Percentiles rank a stretch among this genome's conserved stretches.
phyloP scores from a whole-genome alignment of 257 asterid species.

The Craterostigma plantagineum region DNA sequence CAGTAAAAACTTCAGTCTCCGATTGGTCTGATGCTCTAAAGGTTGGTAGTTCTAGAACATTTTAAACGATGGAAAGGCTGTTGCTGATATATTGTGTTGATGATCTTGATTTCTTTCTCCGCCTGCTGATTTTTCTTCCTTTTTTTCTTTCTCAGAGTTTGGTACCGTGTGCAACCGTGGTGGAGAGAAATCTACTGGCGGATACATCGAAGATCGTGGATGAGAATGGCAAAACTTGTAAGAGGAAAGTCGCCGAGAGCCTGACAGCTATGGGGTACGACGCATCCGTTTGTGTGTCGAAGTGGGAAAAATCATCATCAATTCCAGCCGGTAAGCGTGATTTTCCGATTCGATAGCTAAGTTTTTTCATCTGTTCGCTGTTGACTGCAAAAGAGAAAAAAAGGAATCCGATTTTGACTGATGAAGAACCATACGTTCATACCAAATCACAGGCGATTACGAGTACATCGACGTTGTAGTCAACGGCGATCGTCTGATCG shows the following conservation, averaged over 20 bases:
- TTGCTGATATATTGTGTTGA: neutral
- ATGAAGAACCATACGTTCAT: neutral
- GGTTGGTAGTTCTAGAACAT: constrained; percentile 18
- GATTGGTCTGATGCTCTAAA: constrained; percentile 61
- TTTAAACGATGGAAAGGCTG: neutral
- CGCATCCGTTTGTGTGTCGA: constrained; percentile 47
- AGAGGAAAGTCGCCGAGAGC: constrained; percentile 27
- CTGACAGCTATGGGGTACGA: constrained; percentile 34
- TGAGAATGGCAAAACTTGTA: constrained; percentile 26
- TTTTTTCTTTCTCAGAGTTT: constrained; percentile 19
- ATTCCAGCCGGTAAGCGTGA: constrained; percentile 28
- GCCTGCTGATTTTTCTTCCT: neutral
- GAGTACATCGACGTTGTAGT: constrained; percentile 67
- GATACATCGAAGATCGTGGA: constrained; percentile 33
- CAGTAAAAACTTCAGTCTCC: constrained; percentile 35
- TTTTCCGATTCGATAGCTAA: neutral
- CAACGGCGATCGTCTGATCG: constrained; percentile 47
- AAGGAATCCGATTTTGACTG: neutral
- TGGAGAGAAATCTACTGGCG: constrained; percentile 39
- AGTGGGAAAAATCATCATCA: constrained; percentile 40
- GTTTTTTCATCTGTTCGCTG: neutral
- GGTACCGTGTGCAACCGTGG: constrained; percentile 21
- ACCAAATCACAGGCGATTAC: constrained; percentile 71
- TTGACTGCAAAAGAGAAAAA: too few species aligned
- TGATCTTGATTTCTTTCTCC: neutral